A percentile compares a stretch with the other conserved stretches of the same genome.
Conservation (phyloP, 2,329 filamentous ascomycete genomes). For the Ceratocystis diversiconidia region DNA sequence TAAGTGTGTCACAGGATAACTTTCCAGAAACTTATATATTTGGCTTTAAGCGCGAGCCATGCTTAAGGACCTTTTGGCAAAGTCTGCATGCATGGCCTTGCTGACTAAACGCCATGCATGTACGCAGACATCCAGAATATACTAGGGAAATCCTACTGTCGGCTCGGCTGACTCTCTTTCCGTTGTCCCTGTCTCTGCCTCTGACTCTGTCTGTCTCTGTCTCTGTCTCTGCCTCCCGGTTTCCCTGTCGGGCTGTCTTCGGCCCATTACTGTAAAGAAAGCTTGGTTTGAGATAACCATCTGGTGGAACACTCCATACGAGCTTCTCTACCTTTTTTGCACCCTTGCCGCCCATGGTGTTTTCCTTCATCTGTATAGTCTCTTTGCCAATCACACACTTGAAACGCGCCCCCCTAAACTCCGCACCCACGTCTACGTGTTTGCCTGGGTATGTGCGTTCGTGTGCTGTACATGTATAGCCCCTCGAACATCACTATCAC, state of each 20-base stretch:
- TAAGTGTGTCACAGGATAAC: background rate
- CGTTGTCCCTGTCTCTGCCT: background rate
- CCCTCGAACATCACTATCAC: background rate
- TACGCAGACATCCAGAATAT: background rate
- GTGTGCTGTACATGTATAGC: background rate
- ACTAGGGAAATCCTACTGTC: background rate
- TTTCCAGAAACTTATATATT: background rate
- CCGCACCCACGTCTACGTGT: background rate
- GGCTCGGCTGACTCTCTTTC: background rate
- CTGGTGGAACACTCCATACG: background rate
- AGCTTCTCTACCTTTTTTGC: background rate
- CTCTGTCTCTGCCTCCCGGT: background rate
- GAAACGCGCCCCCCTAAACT: background rate
- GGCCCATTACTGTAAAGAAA: constrained; percentile 4
- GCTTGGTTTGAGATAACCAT: background rate
- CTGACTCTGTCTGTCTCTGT: background rate
- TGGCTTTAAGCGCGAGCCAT: constrained; percentile 2
- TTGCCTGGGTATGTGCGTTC: background rate
- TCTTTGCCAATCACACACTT: background rate
- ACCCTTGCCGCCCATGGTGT: background rate
- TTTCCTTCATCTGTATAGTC: background rate
- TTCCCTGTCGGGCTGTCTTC: background rate
- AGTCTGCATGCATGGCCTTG: background rate
- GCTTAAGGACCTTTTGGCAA: background rate
- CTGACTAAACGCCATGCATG: background rate